Evolutionary conservation across 2,329 filamentous ascomycete genomes (phyloP).

Genomic region (Aspergillus sp.): DNA sequence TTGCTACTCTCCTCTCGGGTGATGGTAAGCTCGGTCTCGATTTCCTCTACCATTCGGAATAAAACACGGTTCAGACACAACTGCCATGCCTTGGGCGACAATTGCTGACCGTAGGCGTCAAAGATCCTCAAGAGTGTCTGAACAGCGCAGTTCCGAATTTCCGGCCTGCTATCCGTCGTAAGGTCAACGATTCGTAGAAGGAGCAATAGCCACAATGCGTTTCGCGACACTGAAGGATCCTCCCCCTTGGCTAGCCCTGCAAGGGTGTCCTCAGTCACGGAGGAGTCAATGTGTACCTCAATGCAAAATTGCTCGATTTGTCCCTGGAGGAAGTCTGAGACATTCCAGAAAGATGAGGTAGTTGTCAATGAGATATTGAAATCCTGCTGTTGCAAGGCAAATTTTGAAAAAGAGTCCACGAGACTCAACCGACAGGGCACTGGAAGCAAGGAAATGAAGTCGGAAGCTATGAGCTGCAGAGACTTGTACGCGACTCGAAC

Average conservation of each 20-base stretch:
- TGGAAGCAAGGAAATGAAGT: conserved; percentile 77
- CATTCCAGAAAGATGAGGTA: conserved; percentile 92
- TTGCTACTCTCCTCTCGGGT: conserved; percentile 18
- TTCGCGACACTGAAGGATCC: conserved; percentile 59
- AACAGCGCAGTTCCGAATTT: conserved; percentile 65
- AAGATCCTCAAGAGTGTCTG: conserved; percentile 91
- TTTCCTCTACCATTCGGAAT: conserved; percentile 72
- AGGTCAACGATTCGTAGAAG: conserved; percentile 43
- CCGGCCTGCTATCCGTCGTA: conserved; percentile 42
- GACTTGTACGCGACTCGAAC: conserved; percentile 87
- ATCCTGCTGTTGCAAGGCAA: conserved; percentile 86
- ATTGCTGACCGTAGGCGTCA: conserved; percentile 81
- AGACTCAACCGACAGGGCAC: conserved; percentile 73
- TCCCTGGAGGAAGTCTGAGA: conserved; percentile 78
- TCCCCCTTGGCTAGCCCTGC: conserved; percentile 61
- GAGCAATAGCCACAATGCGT: conserved; percentile 39
- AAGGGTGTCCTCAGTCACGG: conserved; percentile 58
- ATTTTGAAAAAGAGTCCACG: conserved; percentile 84
- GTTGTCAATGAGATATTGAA: conserved; percentile 94
- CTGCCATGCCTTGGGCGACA: conserved; percentile 78
- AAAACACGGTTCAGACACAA: conserved; percentile 79
- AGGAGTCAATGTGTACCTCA: conserved; percentile 44
- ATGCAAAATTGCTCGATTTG: conserved; percentile 47
- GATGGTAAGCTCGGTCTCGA: conserved; percentile 55
- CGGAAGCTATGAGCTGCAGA: conserved; percentile 88